Conservation (phyloP, 2,329 filamentous ascomycete species). For the Alternaria consortialis region DNA sequence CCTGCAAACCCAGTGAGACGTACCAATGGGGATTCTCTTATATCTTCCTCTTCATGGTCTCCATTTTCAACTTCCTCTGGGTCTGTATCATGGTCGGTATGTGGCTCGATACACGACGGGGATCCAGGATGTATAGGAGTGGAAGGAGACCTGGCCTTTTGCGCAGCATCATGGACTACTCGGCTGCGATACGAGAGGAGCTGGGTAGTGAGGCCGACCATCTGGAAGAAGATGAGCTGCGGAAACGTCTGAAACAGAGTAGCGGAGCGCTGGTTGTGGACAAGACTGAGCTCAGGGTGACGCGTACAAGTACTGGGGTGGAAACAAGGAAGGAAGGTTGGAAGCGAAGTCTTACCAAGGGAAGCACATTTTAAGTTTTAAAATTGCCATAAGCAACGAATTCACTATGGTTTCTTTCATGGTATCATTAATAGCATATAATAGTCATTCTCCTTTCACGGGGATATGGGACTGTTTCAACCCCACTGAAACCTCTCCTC, state of each 20-base stretch:
- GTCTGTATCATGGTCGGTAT: constrained; percentile 44
- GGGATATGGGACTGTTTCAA: constrained; percentile 12
- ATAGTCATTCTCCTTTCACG: too few relatives aligned
- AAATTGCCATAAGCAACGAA: background rate
- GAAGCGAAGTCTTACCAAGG: constrained; percentile 34
- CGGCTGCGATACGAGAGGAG: constrained; percentile 40
- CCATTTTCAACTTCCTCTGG: constrained; percentile 48
- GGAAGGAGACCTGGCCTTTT: constrained; percentile 42
- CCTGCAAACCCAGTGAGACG: constrained; percentile 43
- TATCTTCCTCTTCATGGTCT: constrained; percentile 48
- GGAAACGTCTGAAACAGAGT: constrained; percentile 28
- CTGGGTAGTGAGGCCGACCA: constrained; percentile 28
- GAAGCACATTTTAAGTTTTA: constrained; percentile 41
- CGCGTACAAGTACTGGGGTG: constrained; percentile 17
- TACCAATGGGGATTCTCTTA: constrained; percentile 50
- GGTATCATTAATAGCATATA: background rate
- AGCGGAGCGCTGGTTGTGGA: constrained; percentile 36
- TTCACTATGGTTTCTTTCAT: background rate
- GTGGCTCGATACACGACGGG: constrained; percentile 43
- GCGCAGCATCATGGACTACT: constrained; percentile 39
- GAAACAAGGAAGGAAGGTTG: constrained; percentile 22
- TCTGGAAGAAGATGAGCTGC: constrained; percentile 36
- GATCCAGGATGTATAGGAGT: constrained; percentile 41
- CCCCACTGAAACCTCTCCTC: constrained; percentile 62
- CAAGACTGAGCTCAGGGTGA: constrained; percentile 35